Base-by-base conservation (phyloP, 805 yeast genomes). In the Lipomyces orientalis region DNA sequence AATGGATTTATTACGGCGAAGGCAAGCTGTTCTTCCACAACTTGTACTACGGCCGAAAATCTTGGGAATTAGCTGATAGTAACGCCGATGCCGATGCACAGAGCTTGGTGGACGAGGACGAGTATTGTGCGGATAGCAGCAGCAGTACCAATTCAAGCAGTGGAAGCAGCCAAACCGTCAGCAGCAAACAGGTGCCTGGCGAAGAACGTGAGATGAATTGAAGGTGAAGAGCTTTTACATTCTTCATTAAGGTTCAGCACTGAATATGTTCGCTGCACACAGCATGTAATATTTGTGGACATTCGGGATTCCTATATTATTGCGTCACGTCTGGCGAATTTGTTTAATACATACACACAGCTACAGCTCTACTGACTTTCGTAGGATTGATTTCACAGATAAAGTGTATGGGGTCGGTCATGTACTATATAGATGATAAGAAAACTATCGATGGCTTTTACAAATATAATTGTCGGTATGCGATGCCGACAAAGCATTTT, bases 1-100 rank as follows among this genome's bases (percentile, higher is more conserved):
- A 81, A 67, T 71, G 76, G 73, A 58, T 68, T 19, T 37, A 58
- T 19, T 71, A 66, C 54, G 70, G 73, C 22, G 73, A 71, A 37
- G 72, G 73, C 9, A 61, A 61, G n/a, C 43, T 39, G 16, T 68
- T 57, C 35, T 68, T 68, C 58, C 66, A 68, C 49, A 62, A 66
- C 22, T 52, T 61, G 35, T 67, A 64, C 37, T 64, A 67, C 35
- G 70, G 70, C 49, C 49, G 59, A 37, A 66, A 65, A 56, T 29
- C 65, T 6, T 64, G 69, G 70, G 70, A 67, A 12, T 2, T 29
- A 29, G 62, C 46, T 16, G 65, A 52, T 46, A 14, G 9, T 35
- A 46, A 12, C 54, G 34, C 35, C 29, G 54, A 16, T 9, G 49
- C 49, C 4, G 61, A 58, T 14, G 57, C 43, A 51, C 58, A 51